Evolutionary conservation across 2,329 filamentous ascomycete species (phyloP), one percentile per base, ranked within the genome.

Genomic region (Dactylellina drechsleri): DNA sequence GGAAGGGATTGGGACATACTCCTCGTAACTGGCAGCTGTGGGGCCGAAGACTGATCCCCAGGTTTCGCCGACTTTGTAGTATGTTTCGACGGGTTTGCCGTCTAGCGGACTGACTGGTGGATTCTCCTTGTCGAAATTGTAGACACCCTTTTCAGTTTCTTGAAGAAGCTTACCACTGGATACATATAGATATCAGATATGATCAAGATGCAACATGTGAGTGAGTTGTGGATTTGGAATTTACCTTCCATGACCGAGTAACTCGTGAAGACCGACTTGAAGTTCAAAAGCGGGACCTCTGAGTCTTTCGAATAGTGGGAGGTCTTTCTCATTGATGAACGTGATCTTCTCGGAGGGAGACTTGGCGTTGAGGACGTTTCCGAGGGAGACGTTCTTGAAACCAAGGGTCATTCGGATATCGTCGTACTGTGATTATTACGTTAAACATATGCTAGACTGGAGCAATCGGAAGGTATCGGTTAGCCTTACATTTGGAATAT

Each of bases 371-470:
- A 98, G 84, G 1, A 98, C 92, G 78, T 99, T 99, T 61, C 94
- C 95, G 1, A 99, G 86, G 10, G 92, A 96, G 12, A 96, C 92
- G 79, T 96, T 96, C 84, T 96, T 96, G 87, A 96, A 96, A 1
- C 92, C 92, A 75, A 92, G 89, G 4, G 87, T 90, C 80, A 96
- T 92, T 76, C 92, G 87, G 74, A 95, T 92, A 76, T 90, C 88
- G 78, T 92, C 90, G 79, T 91, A 91, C 82, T 84, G 57, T 16
- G 45, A 26, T 31, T 13, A 56, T 23, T 52, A 5, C 40, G 58
- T n/a, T 28, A 40, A 6, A 18, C 4, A 4, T 16, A 43, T 40
- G 53, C 6, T 16, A 26, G 13, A 1, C n/a, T 41, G 15, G 8
- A 45, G 20, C 28, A n/a, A 79, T 15, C 31, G 31, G 31, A 36